Evolutionary conservation across 495 filamentous ascomycete species (phyloP).

Genomic region (Penicillium ucsense): DNA sequence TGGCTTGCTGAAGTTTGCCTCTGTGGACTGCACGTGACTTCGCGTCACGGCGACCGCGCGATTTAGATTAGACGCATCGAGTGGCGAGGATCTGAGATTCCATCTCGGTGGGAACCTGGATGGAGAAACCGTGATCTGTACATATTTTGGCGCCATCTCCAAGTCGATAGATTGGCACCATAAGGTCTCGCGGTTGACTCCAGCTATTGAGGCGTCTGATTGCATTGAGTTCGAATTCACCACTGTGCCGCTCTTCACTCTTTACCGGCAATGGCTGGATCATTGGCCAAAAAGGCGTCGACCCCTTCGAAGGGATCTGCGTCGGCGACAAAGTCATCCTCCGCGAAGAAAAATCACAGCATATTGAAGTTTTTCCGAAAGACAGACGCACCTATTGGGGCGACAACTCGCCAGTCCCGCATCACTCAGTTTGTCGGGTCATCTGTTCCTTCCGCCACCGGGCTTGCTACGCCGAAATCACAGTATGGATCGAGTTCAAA

Average conservation of each 20-base stretch:
- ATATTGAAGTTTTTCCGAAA: slow-evolving; percentile 82
- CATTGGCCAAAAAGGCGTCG: slow-evolving; percentile 14
- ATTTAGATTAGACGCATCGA: slow-evolving; percentile 1
- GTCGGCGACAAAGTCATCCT: slow-evolving; percentile 4
- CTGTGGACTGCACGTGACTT: slow-evolving; percentile 24
- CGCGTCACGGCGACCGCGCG: slow-evolving; percentile 27
- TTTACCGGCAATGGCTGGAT: slow-evolving; percentile 13
- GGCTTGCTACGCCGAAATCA: slow-evolving; percentile 11
- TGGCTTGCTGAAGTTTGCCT: neutral
- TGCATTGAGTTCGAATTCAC: neutral
- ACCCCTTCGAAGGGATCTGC: slow-evolving; percentile 19
- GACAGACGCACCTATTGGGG: slow-evolving; percentile 37
- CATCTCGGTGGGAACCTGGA: neutral
- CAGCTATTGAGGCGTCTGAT: neutral
- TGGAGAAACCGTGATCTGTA: slow-evolving; percentile 1
- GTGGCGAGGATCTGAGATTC: neutral
- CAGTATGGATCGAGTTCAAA: slow-evolving; percentile 4
- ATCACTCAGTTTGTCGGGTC: slow-evolving; percentile 32
- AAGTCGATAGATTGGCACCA: neutral
- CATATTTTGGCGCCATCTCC: neutral
- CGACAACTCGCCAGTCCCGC: slow-evolving; percentile 25
- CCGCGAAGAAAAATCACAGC: slow-evolving; percentile 52
- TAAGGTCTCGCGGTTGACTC: neutral
- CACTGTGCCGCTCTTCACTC: neutral
- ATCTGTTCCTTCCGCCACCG: slow-evolving; percentile 12